Conservation (phyloP, 805 yeast genomes). For the Schizosaccharomyces japonicus region DNA sequence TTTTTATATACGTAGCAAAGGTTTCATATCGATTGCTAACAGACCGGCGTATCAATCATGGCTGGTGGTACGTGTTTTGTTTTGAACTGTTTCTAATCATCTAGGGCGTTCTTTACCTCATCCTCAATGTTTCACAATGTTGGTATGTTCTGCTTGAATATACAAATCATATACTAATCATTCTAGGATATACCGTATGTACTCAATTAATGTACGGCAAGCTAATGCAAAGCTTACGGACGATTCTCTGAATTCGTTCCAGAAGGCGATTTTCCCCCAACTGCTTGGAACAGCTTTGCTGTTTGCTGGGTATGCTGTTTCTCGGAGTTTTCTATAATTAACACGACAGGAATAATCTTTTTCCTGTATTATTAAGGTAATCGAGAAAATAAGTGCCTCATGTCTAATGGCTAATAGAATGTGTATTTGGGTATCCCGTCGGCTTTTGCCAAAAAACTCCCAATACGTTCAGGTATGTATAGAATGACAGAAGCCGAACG, state of each 20-base stretch:
- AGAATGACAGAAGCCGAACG: too few species aligned
- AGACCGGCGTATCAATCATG: slow-evolving; percentile 39
- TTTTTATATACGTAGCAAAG: slow-evolving; percentile 28
- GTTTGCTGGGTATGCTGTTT: slow-evolving; percentile 82
- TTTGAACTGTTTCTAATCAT: slow-evolving; percentile 64
- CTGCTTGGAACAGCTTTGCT: slow-evolving; percentile 44
- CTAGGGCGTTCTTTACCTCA: slow-evolving; percentile 59
- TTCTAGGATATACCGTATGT: too few species aligned
- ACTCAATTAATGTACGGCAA: too few species aligned
- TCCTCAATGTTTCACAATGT: too few species aligned
- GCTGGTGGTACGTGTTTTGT: slow-evolving; percentile 88
- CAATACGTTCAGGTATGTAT: too few species aligned
- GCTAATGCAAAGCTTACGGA: too few species aligned
- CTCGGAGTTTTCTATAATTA: slow-evolving; percentile 64
- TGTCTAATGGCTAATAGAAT: too few species aligned
- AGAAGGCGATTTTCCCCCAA: slow-evolving; percentile 38
- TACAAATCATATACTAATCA: too few species aligned
- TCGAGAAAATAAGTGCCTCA: too few species aligned
- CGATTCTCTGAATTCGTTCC: slow-evolving; percentile 43
- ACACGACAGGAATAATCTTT: slow-evolving; percentile 73
- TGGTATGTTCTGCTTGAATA: too few species aligned
- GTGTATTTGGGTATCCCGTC: too few species aligned
- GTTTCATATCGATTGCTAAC: slow-evolving; percentile 24
- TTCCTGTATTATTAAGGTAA: slow-evolving; percentile 65
- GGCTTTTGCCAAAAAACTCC: too few species aligned